Base-by-base conservation (phyloP, 1,284 basidiomycete genomes). In the Ustilago crameri region DNA sequence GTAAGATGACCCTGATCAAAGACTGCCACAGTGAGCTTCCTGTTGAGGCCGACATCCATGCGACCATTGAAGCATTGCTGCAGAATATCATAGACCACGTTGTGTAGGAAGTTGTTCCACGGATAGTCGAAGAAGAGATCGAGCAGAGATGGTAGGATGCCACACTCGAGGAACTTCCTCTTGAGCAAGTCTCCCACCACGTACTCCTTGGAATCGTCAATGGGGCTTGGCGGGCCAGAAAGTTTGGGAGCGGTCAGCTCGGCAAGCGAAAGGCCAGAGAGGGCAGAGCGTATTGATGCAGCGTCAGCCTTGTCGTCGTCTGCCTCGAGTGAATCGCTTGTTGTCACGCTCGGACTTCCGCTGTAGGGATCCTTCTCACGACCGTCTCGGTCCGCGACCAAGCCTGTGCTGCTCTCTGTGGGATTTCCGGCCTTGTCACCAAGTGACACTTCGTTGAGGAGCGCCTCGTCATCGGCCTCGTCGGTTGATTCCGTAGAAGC, bases 101-200 rank as follows among this genome's bases (percentile, higher is more conserved):
- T 95, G 83, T 99, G 96, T 41, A 98, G 85, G 83, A 98, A 98
- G 82, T 98, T 98, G 86, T 98, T 98, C 91, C 93, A 94, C 0
- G 94, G 93, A 78, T 91, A 96, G 64, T 92, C 90, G 83, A 98
- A 97, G 86, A 98, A 98, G 38, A 98, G 48, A 22, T 77, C 73
- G 3, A 82, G 60, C 17, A 82, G 70, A 24, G 75, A 79, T 0
- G 79, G 76, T 5, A 83, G 70, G 22, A 82, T 74, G 40, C 71
- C 66, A 66, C 74, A 77, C 32, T 82, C 74, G 46, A 78, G 64
- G 60, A 82, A 82, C 46, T 76, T 74, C 27, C 64, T 65, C 64
- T 82, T 82, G 52, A 82, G 69, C 37, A 76, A 61, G 38, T 81
- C 80, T 12, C 81, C 80, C 14, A 75, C 72, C 3, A 79, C 77